These are phyloP conservation scores for Metarhizium robertsii DNA, from an alignment of 2,329 filamentous ascomycete species.

Conservation along the genomic window DNA sequence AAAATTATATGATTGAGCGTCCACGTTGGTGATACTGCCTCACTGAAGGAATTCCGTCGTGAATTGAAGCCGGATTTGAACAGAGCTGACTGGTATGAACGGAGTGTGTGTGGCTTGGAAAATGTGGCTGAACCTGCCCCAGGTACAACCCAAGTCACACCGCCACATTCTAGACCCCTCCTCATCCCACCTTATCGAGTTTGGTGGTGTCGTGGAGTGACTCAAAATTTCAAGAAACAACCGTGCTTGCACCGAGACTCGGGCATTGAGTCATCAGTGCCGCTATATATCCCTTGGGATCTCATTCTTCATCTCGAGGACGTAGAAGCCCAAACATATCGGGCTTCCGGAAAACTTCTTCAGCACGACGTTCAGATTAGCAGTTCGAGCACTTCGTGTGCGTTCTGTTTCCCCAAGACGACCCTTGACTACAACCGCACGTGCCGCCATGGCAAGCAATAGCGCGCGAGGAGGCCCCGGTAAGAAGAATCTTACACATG, in stretches of 20 bases:
- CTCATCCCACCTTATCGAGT: constrained; percentile 10
- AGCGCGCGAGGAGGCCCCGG: constrained; percentile 36
- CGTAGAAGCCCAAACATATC: constrained; percentile 22
- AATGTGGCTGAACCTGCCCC: constrained; percentile 8
- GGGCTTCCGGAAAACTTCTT: constrained; percentile 28
- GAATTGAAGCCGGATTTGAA: too few relatives aligned
- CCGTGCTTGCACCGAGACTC: background rate
- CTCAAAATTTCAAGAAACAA: constrained; percentile 11
- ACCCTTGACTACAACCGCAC: constrained; percentile 27
- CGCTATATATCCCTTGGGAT: background rate
- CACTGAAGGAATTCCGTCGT: too few relatives aligned
- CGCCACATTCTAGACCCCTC: constrained; percentile 12
- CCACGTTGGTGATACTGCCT: too few relatives aligned
- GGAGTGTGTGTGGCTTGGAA: constrained; percentile 2
- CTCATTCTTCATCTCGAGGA: constrained; percentile 9
- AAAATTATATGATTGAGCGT: background rate
- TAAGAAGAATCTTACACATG: constrained; percentile 10
- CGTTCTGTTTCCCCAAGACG: constrained; percentile 42
- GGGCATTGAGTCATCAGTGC: constrained; percentile 2
- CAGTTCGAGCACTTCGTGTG: constrained; percentile 48
- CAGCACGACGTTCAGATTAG: constrained; percentile 39
- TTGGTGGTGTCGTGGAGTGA: constrained; percentile 7
- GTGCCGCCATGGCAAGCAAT: constrained; percentile 50
- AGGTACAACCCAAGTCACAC: constrained; percentile 6
- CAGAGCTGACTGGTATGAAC: too few relatives aligned